A percentile compares a stretch with the other conserved stretches of the same genome.
phyloP scores from a whole-genome alignment of 148 eudicot species.

The Camellia japonica region DNA sequence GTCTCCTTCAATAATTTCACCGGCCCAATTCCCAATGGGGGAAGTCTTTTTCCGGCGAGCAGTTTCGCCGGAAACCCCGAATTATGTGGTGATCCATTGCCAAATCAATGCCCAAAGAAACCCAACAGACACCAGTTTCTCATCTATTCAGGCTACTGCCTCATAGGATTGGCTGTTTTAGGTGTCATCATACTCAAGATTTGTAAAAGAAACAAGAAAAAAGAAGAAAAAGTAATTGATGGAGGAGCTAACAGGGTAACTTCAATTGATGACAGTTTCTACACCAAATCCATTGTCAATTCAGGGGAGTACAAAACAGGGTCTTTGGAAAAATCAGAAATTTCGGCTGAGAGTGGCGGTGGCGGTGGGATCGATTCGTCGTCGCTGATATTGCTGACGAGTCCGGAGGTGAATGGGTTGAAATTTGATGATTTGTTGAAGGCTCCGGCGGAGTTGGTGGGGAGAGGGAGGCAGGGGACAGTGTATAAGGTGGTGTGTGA shows the following conservation, averaged over 20 bases:
- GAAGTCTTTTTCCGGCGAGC: slow-evolving; percentile 13
- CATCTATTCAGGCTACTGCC: slow-evolving; percentile 31
- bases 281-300: not conserved
- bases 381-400: slow-evolving; percentile 35
- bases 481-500: slow-evolving; percentile 39
- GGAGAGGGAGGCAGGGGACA: slow-evolving; percentile 49
- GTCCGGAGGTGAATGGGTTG: slow-evolving; percentile 37
- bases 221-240: not conserved
- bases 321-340: slow-evolving; percentile 13
- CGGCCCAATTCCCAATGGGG: slow-evolving; percentile 34
- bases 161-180: slow-evolving; percentile 24
- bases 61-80: slow-evolving; percentile 25
- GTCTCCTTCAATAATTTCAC: slow-evolving; percentile 37
- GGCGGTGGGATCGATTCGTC: slow-evolving; percentile 28
- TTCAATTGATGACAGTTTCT: not conserved
- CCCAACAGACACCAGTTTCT: slow-evolving; percentile 16
- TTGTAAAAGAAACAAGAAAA: slow-evolving; percentile 11
- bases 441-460: slow-evolving; percentile 54
- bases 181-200: slow-evolving; percentile 23
- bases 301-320: slow-evolving; percentile 16
- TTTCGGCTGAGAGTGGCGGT: not conserved
- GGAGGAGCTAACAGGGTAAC: not conserved
- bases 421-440: slow-evolving; percentile 42
- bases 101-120: slow-evolving; percentile 18
- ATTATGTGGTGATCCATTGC: slow-evolving; percentile 31